Percentiles rank a stretch among this genome's conserved stretches.
Conservation (phyloP, 371 early-diverging fungal genomes). For the Mucor mucedo region DNA sequence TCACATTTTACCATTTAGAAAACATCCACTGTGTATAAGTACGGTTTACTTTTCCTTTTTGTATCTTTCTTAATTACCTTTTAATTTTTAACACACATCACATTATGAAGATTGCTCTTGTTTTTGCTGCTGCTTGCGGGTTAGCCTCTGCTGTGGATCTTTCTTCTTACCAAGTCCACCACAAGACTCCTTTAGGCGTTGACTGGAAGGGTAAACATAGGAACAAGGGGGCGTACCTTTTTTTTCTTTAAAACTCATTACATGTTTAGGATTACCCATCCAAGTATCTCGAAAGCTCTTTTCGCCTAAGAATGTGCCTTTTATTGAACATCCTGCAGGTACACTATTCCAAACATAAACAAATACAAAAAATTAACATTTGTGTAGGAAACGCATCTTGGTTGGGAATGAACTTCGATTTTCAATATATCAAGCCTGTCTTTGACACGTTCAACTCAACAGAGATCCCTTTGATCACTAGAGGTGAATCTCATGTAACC, state of each 20-base stretch:
- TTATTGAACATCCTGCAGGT: conserved; percentile 46
- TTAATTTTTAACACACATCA: too few relatives aligned
- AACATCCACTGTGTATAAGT: too few relatives aligned
- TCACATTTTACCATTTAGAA: too few relatives aligned
- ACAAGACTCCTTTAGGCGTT: conserved; percentile 33
- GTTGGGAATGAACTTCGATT: conserved; percentile 70
- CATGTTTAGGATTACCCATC: conserved; percentile 30
- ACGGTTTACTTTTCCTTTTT: background rate
- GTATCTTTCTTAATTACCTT: background rate
- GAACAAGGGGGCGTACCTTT: background rate
- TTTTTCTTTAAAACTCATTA: background rate
- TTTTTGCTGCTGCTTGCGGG: background rate
- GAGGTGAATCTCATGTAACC: conserved; percentile 76
- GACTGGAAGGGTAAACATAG: conserved; percentile 29
- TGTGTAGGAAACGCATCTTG: conserved; percentile 43
- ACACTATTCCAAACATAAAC: background rate
- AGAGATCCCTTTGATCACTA: conserved; percentile 41
- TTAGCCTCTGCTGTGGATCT: background rate
- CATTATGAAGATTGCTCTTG: background rate
- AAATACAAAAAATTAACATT: too few relatives aligned
- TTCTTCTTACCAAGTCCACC: background rate
- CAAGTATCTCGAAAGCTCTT: conserved; percentile 49
- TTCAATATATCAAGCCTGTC: conserved; percentile 57
- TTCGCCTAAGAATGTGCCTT: conserved; percentile 50
- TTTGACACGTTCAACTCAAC: conserved; percentile 61